Conservation (phyloP, 208 protist species). For the Trypanosoma scelopori region DNA sequence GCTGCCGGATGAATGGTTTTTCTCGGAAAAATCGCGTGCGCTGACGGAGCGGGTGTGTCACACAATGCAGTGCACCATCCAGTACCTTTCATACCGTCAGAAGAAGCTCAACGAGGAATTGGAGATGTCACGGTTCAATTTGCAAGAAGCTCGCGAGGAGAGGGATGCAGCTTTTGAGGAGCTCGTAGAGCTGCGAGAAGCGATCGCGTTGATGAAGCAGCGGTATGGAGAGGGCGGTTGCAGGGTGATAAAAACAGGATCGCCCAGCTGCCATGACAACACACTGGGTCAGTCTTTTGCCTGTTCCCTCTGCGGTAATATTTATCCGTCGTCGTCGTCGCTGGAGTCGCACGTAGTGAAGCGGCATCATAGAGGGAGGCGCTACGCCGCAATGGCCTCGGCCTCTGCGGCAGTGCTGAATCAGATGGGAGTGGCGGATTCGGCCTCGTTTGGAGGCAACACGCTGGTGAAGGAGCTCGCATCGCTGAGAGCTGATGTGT, state of each 20-base stretch:
- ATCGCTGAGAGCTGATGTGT: constrained; percentile 18
- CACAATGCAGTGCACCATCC: constrained; percentile 80
- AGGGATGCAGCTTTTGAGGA: constrained; percentile 64
- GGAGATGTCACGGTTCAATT: constrained; percentile 21
- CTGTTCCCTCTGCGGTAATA: constrained; percentile 66
- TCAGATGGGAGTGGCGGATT: background rate
- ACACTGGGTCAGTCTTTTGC: constrained; percentile 18
- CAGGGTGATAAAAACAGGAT: background rate
- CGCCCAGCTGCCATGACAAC: background rate
- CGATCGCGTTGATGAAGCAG: constrained; percentile 17
- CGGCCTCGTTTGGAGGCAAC: background rate
- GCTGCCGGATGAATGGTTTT: constrained; percentile 70
- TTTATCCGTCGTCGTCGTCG: constrained; percentile 54
- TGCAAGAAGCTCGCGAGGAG: constrained; percentile 34
- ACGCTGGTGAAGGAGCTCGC: constrained; percentile 14
- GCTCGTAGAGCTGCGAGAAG: constrained; percentile 60
- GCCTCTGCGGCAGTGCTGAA: constrained; percentile 21
- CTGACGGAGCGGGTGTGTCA: constrained; percentile 37
- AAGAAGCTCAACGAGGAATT: constrained; percentile 6
- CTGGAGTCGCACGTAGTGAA: constrained; percentile 72
- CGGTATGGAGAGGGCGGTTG: background rate
- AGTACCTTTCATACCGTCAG: constrained; percentile 51
- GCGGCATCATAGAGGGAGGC: constrained; percentile 45
- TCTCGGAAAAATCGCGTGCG: constrained; percentile 33
- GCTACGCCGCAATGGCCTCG: constrained; percentile 40